These are phyloP conservation scores for Myxozyma melibiosi DNA, from an alignment of 805 yeast genomes.

Conservation along the genomic window DNA sequence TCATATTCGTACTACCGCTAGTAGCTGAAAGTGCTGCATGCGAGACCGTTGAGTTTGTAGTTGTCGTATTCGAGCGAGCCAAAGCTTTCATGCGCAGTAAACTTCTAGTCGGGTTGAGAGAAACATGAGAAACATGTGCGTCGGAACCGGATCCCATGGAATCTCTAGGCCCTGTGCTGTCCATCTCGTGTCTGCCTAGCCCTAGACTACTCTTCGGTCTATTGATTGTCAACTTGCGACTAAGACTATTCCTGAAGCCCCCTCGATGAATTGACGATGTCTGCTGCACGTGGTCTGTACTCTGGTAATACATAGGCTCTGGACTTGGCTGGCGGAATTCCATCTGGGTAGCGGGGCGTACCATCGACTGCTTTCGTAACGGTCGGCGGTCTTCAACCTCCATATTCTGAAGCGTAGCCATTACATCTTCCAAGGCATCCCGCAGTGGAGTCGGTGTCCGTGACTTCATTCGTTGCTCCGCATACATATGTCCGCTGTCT, in stretches of 20 bases:
- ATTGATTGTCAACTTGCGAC: slow-evolving; percentile 2
- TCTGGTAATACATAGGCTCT: background rate
- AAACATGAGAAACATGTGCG: background rate
- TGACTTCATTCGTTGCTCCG: slow-evolving; percentile 27
- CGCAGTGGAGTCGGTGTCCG: slow-evolving; percentile 40
- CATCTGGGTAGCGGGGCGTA: slow-evolving; percentile 3
- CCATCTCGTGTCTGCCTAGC: slow-evolving; percentile 4
- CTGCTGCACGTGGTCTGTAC: background rate
- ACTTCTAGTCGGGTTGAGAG: slow-evolving; percentile 18
- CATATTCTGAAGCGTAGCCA: slow-evolving; percentile 39
- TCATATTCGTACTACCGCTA: slow-evolving; percentile 45
- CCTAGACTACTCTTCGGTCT: slow-evolving; percentile 31
- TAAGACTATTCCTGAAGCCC: background rate
- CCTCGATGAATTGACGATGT: background rate
- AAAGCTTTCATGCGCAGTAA: slow-evolving; percentile 15
- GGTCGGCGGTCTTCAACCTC: slow-evolving; percentile 7
- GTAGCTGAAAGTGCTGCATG: slow-evolving; percentile 28
- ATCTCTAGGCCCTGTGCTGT: background rate
- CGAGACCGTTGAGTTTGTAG: slow-evolving; percentile 24
- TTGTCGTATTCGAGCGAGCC: slow-evolving; percentile 16
- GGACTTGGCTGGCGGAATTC: background rate
- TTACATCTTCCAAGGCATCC: slow-evolving; percentile 42
- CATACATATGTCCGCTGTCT: slow-evolving; percentile 15
- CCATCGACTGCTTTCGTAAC: background rate
- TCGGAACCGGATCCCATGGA: background rate